Evolutionary conservation across 1,284 basidiomycete genomes (phyloP), one percentile per base, ranked within the genome.

Genomic region (Boletus mariae): DNA sequence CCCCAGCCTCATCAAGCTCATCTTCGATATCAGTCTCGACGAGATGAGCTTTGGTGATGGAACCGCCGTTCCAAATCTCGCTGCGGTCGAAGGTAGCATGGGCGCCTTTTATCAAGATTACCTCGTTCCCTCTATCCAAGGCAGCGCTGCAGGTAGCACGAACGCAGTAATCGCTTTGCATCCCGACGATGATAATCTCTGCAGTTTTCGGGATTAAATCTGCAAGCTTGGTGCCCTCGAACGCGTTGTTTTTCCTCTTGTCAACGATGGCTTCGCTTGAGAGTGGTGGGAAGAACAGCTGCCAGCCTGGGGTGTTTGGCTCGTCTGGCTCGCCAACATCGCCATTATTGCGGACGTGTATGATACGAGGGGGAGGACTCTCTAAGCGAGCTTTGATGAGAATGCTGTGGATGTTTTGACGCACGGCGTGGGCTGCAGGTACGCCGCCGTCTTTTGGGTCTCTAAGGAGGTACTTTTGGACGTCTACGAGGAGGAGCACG

Each of bases 161-260:
- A 25, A 87, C 74, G 53, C 80, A 80, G 56, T 80, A 84, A 69
- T 87, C 84, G 60, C 80, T 84, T 67, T 83, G 79, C 63, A 84
- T 75, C 5, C 85, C 85, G n/a, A 79, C 78, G 48, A 87, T 75
- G 54, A 87, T 74, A 53, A 87, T 73, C 71, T 84, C 80, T 10
- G 81, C 82, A 34, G 79, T 75, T 5, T 61, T 53, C 0, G 76
- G 71, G 43, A 87, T 70, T 42, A 82, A 64, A 7, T 76, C 72
- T 6, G 65, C 75, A 11, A 87, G 72, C 10, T 52, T 56, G 32
- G 84, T 85, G 29, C 80, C 82, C 0, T 76, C 71, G 58, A 87
- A 87, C 23, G 84, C 84, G 62, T 85, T 87, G 71, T 83, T 85
- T 71, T 85, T 85, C 56, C 70, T 70, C 71, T 86, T 87, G 71